phyloP scores from a whole-genome alignment of 768 basidiomycete genomes.

The Auricularia sp. region DNA sequence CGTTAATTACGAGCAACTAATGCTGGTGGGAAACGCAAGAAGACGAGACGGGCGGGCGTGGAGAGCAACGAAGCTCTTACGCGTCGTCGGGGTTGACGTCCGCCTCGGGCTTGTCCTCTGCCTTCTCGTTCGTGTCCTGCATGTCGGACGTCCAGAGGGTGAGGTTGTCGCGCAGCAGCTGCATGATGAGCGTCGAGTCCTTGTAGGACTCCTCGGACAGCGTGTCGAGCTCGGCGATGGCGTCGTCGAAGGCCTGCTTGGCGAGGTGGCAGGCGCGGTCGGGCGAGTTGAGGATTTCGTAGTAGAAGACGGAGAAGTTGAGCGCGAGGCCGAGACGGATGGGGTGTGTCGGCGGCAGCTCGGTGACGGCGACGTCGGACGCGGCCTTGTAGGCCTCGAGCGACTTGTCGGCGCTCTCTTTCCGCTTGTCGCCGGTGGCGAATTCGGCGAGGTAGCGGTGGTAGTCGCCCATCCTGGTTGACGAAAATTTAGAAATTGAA shows the following conservation, averaged over 20 bases:
- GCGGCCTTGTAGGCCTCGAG: constrained; percentile 79
- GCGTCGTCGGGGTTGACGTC: constrained; percentile 1
- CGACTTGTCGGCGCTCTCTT: constrained; percentile 60
- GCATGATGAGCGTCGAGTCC: constrained; percentile 77
- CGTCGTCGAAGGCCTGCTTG: constrained; percentile 88
- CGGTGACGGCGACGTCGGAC: constrained; percentile 68
- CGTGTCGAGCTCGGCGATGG: constrained; percentile 58
- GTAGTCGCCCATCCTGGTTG: constrained; percentile 73
- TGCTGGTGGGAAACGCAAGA: no score
- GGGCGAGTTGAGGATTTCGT: constrained; percentile 76
- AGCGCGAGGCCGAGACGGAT: constrained; percentile 80
- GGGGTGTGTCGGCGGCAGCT: constrained; percentile 70
- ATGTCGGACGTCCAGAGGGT: constrained; percentile 80
- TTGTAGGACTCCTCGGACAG: constrained; percentile 44
- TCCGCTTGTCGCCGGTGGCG: constrained; percentile 58
- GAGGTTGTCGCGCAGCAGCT: constrained; percentile 75
- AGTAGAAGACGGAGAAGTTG: constrained; percentile 92
- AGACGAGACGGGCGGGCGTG: background rate
- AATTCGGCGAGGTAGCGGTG: constrained; percentile 87
- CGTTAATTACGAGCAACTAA: no score
- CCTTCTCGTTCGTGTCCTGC: constrained; percentile 17
- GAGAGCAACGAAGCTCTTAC: background rate
- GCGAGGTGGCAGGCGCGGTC: constrained; percentile 81
- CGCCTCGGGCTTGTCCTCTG: constrained; percentile 3
- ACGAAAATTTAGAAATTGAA: background rate